Base-by-base conservation (phyloP, 2,329 filamentous ascomycete genomes). In the Cryphonectria nitschkei region DNA sequence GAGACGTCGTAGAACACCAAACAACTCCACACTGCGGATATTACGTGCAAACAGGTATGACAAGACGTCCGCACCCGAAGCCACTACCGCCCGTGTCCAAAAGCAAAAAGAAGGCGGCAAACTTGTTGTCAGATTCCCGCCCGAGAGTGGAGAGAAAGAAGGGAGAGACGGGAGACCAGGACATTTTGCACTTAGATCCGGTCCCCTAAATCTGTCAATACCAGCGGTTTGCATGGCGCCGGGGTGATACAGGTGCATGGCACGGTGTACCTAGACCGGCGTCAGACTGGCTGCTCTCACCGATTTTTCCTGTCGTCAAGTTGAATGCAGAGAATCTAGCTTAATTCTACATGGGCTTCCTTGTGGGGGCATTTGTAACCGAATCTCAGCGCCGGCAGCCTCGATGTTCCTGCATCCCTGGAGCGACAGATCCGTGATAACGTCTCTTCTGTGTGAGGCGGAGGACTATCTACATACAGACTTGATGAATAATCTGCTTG, bases 41-140 rank as follows among this genome's bases (percentile, higher is more conserved):
- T 39, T 61, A 34, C 3, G 19, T 39, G 34, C 58, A 61, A 22
- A 14, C 8, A 39, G 22, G 58, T 61, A 61, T 39, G 58, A n/a
- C 58, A 61, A 61, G 19, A 61, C 34, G 58, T 34, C 58, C 32
- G 58, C 32, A 61, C 32, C 58, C 58, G 58, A 37, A 61, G 58
- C 34, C 32, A 61, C 58, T 39, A 39, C 58, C 58, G 46, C 46
- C 46, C 46, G 58, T 34, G 58, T 26, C 19, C 11, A 34, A 34
- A 58, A 58, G 54, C 26, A 50, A 50, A 22, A n/a, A 6, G 26
- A 58, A 58, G 29, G 19, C 54, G 26, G 26, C 26, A 58, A 58
- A 61, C 34, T 32, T 32, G 11, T n/a, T 19, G 34, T 67, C 65
- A 14, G n/a, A 32, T 58, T 58, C n/a, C 13, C 26, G 54, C 26